phyloP scores from a whole-genome alignment of 1,139 yeast species.

The Entelexis sorbosivorans region DNA sequence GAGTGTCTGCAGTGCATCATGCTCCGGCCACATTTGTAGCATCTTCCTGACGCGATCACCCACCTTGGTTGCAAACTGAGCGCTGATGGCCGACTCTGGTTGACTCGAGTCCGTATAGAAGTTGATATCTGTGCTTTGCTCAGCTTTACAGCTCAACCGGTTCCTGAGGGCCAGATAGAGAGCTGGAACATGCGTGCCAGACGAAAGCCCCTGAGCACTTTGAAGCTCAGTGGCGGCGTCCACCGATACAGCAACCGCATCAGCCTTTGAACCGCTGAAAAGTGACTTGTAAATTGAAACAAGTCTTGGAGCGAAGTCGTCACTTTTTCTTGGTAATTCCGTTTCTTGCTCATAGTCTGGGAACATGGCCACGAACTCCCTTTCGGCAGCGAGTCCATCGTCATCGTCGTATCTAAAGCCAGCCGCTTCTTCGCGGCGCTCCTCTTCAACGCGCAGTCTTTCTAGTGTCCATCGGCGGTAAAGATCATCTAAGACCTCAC shows the following conservation, averaged over 20 bases:
- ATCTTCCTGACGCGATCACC: conserved; percentile 41
- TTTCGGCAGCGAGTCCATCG: conserved; percentile 26
- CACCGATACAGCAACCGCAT: background rate
- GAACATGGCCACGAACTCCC: conserved; percentile 60
- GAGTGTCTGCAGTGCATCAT: conserved; percentile 71
- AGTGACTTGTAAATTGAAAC: conserved; percentile 9
- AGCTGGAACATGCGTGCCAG: conserved; percentile 14
- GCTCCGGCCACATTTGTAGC: conserved; percentile 82
- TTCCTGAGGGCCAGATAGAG: conserved; percentile 15
- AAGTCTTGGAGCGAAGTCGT: conserved; percentile 9
- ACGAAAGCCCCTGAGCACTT: background rate
- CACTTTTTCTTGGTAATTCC: conserved; percentile 19
- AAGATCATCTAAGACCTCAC: conserved; percentile 25
- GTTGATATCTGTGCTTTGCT: conserved; percentile 33
- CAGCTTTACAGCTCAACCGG: background rate
- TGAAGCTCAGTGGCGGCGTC: conserved; percentile 3
- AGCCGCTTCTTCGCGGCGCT: conserved; percentile 47
- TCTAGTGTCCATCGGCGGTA: conserved; percentile 76
- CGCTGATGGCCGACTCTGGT: conserved; percentile 51
- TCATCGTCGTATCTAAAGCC: conserved; percentile 45
- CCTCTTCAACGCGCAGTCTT: conserved; percentile 53
- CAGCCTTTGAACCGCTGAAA: background rate
- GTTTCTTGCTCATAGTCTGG: conserved; percentile 67
- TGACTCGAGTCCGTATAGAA: conserved; percentile 62
- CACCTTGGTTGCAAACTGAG: conserved; percentile 41